Conservation (phyloP, 768 basidiomycete genomes). For the Naganishia vishniacii region DNA sequence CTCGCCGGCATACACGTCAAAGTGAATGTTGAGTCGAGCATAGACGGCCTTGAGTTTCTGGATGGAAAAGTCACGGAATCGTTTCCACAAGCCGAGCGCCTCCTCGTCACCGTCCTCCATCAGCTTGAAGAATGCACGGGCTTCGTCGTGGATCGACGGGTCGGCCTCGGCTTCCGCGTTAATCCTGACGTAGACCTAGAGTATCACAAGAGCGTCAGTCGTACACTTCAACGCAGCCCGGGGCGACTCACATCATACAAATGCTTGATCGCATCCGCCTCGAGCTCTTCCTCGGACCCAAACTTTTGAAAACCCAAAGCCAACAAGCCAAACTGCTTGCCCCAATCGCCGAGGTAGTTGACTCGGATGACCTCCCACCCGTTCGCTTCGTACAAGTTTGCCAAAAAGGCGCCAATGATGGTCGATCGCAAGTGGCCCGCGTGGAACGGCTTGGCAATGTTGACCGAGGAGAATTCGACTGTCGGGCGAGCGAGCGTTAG, state of each 20-base stretch:
- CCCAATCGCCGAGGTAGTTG: constrained; percentile 98
- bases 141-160: constrained; percentile 59
- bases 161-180: constrained; percentile 56
- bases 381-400: constrained; percentile 81
- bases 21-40: constrained; percentile 77
- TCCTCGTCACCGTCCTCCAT: constrained; percentile 90
- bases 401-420: constrained; percentile 95
- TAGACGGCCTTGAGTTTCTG: constrained; percentile 85
- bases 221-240: not conserved
- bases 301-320: constrained; percentile 88
- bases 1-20: constrained; percentile 90
- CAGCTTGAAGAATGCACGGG: constrained; percentile 81
- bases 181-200: constrained; percentile 76
- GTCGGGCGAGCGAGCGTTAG: constrained; percentile 17
- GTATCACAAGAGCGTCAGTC: not conserved
- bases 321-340: constrained; percentile 90
- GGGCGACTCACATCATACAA: constrained; percentile 59
- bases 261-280: constrained; percentile 87
- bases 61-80: constrained; percentile 86
- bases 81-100: constrained; percentile 79
- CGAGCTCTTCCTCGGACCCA: constrained; percentile 74
- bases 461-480: constrained; percentile 85
- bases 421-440: constrained; percentile 94
- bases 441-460: constrained; percentile 97
- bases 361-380: constrained; percentile 87